phyloP scores from a whole-genome alignment of 1,139 yeast genomes.

The Blastobotrys illinoisensis region DNA sequence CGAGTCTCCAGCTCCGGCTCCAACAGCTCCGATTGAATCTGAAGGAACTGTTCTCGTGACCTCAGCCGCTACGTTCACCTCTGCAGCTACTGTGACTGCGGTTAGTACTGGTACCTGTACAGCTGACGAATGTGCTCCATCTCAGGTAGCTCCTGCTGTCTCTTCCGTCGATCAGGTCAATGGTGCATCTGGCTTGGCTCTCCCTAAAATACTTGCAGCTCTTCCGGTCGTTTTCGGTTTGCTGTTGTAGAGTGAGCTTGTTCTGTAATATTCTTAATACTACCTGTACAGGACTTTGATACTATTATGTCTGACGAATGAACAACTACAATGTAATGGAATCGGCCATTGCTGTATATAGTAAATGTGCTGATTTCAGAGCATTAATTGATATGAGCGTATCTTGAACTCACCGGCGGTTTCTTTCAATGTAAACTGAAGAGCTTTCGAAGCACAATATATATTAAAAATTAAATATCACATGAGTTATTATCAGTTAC shows the following conservation, averaged over 20 bases:
- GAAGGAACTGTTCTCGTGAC: background rate
- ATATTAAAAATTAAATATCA: constrained; percentile 3
- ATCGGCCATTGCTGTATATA: too few species aligned
- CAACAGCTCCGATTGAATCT: too few species aligned
- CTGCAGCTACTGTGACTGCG: background rate
- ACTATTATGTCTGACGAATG: too few species aligned
- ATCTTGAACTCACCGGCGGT: too few species aligned
- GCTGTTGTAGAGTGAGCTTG: background rate
- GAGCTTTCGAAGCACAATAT: background rate
- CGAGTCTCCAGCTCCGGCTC: background rate
- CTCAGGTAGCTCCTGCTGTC: background rate
- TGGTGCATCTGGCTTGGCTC: background rate
- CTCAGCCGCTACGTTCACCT: background rate
- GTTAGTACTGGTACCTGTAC: background rate
- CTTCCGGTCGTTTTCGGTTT: background rate
- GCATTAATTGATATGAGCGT: too few species aligned
- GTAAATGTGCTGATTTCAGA: too few species aligned
- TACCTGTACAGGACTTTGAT: too few species aligned
- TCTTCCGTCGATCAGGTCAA: background rate
- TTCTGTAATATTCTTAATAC: too few species aligned
- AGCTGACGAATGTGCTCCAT: background rate
- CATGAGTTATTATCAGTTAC: background rate
- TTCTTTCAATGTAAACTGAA: too few species aligned
- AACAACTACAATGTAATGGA: too few species aligned
- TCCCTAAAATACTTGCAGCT: background rate